Base-by-base conservation (phyloP, 371 early-diverging fungal genomes). In the Cokeromyces recurvatus region DNA sequence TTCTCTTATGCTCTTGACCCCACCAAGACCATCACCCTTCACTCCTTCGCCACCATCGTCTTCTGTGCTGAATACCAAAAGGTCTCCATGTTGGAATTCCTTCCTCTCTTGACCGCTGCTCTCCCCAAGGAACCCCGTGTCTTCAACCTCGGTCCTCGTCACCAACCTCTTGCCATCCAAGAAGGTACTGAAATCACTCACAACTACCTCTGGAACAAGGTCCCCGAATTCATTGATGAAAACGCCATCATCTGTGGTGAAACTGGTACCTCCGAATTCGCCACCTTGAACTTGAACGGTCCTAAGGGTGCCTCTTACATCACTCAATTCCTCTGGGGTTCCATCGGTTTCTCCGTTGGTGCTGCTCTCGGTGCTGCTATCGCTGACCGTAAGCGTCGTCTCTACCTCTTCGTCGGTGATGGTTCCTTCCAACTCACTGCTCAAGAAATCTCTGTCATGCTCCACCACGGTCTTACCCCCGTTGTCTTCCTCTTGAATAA, bases 361-460 rank as follows among this genome's bases (percentile, higher is more conserved):
- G 56, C 63, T 14, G 52, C 61, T 32, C 20, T 57, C 5, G 68
- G 68, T 43, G 64, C 64, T 9, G 64, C 63, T 17, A 34, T 55
- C 8, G 68, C 68, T 24, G 64, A 39, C 14, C 52, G 61, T 14
- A 36, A 32, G 4, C 57, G 68, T 22, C 52, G 59, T 38, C 62
- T 68, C 20, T 59, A 48, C 27, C 53, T 78, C 38, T 64, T 75
- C 32, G 67, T 72, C 11, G 79, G 76, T 35, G 76, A 78, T 47
- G 79, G 76, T 9, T 71, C 71, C 9, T 73, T 74, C 62, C 78
- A 77, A 40, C 22, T 77, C 45, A 69, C 74, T 3, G 67, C 55
- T 15, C 65, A 69, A 39, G 74, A 68, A 47, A 36, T 77, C 17
- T 68, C 72, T 15, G 66, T 62, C 12, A 62, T 78, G 52, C 52